Base-by-base conservation (phyloP, 1,139 yeast genomes). In the Pichia sp. region DNA sequence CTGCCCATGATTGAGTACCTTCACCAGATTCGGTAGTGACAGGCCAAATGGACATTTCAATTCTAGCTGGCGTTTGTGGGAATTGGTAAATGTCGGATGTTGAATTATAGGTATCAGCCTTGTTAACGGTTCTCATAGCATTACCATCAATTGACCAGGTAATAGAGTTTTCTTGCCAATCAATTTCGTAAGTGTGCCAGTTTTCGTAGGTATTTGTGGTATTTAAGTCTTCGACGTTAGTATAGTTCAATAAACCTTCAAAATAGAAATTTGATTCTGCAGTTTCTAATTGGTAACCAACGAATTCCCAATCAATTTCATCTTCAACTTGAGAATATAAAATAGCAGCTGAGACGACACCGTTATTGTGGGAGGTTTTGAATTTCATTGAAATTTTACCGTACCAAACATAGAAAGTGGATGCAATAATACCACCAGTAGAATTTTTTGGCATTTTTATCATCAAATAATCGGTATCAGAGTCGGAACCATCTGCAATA, bases 1-100 rank as follows among this genome's bases (percentile, higher is more conserved):
- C 97, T 36, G 97, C 95, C 97, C 97, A 90, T 53, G 76, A 83
- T 52, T 81, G 72, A 23, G 97, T 90, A 61, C 97, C 97, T 39
- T 68, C 65, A 35, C 79, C 79, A 60, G 76, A 77, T 41, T 71
- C 56, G 29, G 77, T 66, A 49, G 73, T 75, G 63, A 85, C 97
- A 4, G 97, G 95, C 97, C 97, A 90, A 50, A 90, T 64, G 5
- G 95, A 87, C 46, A 86, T 66, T 66, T 90, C 95, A 47, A 90
- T 66, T 59, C 95, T 77, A 42, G 92, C 71, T 2, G 97, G 97
- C 4, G 97, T 87, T 66, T 86, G 94, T n/a, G 97, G 97, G 68
- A 63, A 90, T 49, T 66, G 65, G 66, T 79, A 86, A 27, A 59
- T 56, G 8, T 77, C 68, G 9, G 75, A 51, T 23, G 95, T 84